These are phyloP conservation scores for Rhizodiscina lignyota DNA, from an alignment of 495 filamentous ascomycete species.

Conservation along the genomic window DNA sequence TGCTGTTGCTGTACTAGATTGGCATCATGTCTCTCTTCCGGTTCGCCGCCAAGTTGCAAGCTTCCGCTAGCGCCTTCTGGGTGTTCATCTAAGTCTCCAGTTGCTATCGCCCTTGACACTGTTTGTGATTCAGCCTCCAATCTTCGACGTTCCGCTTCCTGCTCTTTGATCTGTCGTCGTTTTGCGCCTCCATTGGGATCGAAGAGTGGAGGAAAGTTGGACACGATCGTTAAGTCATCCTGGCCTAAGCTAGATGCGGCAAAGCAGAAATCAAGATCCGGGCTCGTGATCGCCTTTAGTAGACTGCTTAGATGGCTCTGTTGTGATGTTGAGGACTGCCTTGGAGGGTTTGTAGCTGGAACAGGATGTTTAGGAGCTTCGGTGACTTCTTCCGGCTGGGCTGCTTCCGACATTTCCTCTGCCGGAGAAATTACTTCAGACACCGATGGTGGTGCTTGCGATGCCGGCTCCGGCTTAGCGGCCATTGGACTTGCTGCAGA, in stretches of 20 bases:
- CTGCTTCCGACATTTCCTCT: too few relatives aligned
- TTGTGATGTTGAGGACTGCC: too few relatives aligned
- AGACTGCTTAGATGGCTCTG: too few relatives aligned
- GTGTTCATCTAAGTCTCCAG: background rate
- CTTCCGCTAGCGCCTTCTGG: slow-evolving; percentile 39
- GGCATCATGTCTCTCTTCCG: slow-evolving; percentile 45
- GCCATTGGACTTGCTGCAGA: slow-evolving; percentile 69
- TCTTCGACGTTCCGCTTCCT: slow-evolving; percentile 37
- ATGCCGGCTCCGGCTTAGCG: slow-evolving; percentile 29
- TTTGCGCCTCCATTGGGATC: slow-evolving; percentile 62
- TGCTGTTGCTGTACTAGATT: slow-evolving; percentile 34
- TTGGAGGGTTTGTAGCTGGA: too few relatives aligned
- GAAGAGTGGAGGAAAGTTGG: slow-evolving; percentile 60
- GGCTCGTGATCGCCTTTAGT: slow-evolving; percentile 36
- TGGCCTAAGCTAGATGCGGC: slow-evolving; percentile 29
- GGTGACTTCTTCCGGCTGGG: too few relatives aligned
- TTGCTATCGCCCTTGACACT: background rate
- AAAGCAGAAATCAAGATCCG: slow-evolving; percentile 46
- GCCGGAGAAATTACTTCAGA: too few relatives aligned
- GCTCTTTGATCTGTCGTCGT: slow-evolving; percentile 53
- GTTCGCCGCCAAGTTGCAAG: slow-evolving; percentile 77
- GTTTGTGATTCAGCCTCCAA: slow-evolving; percentile 39
- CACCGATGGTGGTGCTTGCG: too few relatives aligned
- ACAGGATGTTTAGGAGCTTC: too few relatives aligned
- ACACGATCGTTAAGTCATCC: slow-evolving; percentile 38